Base-by-base conservation (phyloP, 768 basidiomycete genomes). In the Podaxis pistillaris region DNA sequence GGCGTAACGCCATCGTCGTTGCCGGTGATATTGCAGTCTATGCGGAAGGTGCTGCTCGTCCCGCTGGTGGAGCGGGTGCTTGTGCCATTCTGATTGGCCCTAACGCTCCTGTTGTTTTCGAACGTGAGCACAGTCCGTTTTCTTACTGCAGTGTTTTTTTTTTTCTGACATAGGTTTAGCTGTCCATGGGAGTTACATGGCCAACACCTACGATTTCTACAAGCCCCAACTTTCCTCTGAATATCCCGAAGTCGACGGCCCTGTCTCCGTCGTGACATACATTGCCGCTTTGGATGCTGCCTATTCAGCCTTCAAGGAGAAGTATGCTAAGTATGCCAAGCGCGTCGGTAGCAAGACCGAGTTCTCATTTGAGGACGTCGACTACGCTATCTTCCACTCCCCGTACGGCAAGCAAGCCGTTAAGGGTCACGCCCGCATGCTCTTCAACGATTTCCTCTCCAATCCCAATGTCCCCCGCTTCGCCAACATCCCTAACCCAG, bases 371-470 rank as follows among this genome's bases (percentile, higher is more conserved):
- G 87, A 90, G 56, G 84, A 88, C 67, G 84, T 97, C 70, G 96
- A 98, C 78, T 98, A 93, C 73, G 83, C 90, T 66, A 87, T 96
- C 69, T 96, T 98, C 87, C 97, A 99, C 82, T 90, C 89, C 63
- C 97, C 97, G 0, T 99, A 98, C 76, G 96, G 97, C 79, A 99
- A 99, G 80, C 92, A 97, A 73, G 96, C 97, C 58, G 91, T 97
- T 75, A 99, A 98, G 79, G 95, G 93, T 49, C 90, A 96, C 73
- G 96, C 93, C 40, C 92, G 97, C 62, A 80, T 98, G 72, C 80
- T 89, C 70, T 95, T 85, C 81, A 92, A 95, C 75, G 97, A 99
- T 79, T 99, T 96, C 83, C 79, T 95, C 69, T 76, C 86, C 64
- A 82, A 86, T 73, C 93, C 97, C 36, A 76, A 81, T 7, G 79